Evolutionary conservation across 306 rosid species (phyloP).

Genomic region (Lablab purpureus): DNA sequence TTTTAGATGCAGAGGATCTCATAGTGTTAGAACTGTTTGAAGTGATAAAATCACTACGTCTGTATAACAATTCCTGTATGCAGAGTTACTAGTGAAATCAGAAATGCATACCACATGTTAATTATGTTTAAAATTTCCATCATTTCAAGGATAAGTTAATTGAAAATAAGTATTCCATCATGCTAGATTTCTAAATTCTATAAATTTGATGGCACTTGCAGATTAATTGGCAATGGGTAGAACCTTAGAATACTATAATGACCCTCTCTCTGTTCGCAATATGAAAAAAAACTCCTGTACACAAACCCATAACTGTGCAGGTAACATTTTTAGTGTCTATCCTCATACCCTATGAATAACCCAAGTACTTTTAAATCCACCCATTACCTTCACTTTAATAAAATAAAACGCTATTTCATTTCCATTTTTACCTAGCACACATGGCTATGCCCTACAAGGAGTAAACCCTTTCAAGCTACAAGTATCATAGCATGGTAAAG

Average conservation of each 20-base stretch:
- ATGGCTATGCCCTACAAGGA: background rate
- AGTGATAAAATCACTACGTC: background rate
- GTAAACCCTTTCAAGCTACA: background rate
- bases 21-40: conserved; percentile 28
- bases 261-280: background rate
- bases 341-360: background rate
- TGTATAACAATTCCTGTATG: conserved; percentile 23
- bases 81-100: conserved; percentile 22
- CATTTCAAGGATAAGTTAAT: conserved; percentile 34
- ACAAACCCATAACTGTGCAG: background rate
- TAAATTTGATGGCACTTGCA: conserved; percentile 16
- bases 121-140: conserved; percentile 2
- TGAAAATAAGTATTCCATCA: conserved; percentile 3
- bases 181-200: conserved; percentile 7
- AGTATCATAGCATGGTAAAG: background rate
- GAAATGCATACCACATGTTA: conserved; percentile 1
- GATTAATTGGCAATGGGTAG: background rate
- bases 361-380: background rate
- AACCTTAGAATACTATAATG: background rate
- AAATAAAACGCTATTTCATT: background rate
- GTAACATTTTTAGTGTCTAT: background rate
- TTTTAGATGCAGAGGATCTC: conserved; percentile 38
- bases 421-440: background rate
- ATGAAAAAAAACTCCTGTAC: background rate
- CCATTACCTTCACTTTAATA: background rate